A percentile compares a stretch with the other conserved stretches of the same genome.
These are phyloP conservation scores for Beauveria pseudobassiana DNA, from an alignment of 2,329 filamentous ascomycete species.

Conservation along the genomic window DNA sequence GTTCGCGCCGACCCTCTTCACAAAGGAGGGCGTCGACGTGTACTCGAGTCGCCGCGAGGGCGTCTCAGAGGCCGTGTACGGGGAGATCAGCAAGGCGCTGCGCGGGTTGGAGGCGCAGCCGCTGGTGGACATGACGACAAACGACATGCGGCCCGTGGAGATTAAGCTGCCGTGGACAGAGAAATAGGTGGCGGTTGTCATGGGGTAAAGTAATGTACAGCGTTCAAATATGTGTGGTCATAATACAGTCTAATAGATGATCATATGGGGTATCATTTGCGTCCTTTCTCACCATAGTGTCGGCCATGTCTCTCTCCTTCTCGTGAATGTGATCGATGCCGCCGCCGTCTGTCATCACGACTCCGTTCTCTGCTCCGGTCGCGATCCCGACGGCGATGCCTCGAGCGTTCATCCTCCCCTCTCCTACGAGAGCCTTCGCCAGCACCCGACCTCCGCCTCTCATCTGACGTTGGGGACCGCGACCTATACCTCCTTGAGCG, in stretches of 20 bases:
- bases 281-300: slow-evolving; percentile 5
- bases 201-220: neutral
- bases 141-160: slow-evolving; percentile 43
- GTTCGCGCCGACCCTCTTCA: slow-evolving; percentile 78
- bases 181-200: neutral
- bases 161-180: slow-evolving; percentile 43
- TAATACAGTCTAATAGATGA: neutral
- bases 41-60: slow-evolving; percentile 60
- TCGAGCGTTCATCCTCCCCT: slow-evolving; percentile 6
- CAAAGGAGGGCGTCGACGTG: slow-evolving; percentile 72
- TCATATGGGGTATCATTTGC: slow-evolving; percentile 5
- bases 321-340: slow-evolving; percentile 7
- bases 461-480: slow-evolving; percentile 9
- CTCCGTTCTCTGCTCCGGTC: slow-evolving; percentile 15
- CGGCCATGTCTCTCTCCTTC: slow-evolving; percentile 2
- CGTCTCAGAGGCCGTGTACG: slow-evolving; percentile 48
- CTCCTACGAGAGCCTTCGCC: neutral
- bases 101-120: slow-evolving; percentile 39
- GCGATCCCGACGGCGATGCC: slow-evolving; percentile 12
- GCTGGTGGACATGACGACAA: slow-evolving; percentile 42
- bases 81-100: slow-evolving; percentile 47
- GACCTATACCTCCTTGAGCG: slow-evolving; percentile 1
- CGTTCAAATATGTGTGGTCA: neutral
- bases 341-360: slow-evolving; percentile 12
- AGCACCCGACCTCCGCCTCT: neutral